Percentiles rank a stretch among this genome's conserved stretches.
These are phyloP conservation scores for Acacia confusa DNA, from an alignment of 306 rosid genomes.

Conservation along the genomic window DNA sequence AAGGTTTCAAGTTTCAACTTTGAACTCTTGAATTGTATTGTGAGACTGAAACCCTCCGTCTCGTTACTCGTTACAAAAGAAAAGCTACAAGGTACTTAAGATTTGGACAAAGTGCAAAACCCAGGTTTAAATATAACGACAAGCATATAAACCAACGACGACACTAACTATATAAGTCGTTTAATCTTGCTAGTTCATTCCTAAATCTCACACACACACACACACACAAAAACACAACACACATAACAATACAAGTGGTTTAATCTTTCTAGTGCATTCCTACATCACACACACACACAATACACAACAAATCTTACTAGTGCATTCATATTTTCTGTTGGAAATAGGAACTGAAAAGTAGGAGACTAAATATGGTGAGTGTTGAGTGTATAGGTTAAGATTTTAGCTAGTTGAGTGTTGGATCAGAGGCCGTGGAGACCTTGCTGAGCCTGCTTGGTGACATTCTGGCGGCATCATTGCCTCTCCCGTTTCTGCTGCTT, in stretches of 20 bases:
- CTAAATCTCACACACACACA: background rate
- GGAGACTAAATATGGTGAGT: background rate
- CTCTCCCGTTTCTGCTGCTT: conserved; percentile 35
- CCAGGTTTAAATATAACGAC: background rate
- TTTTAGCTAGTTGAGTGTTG: background rate
- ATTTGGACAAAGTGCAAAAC: background rate
- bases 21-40: background rate
- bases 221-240: no score
- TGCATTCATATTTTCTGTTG: background rate
- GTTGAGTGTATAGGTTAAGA: background rate
- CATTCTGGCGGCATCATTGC: conserved; percentile 27
- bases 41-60: background rate
- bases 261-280: background rate
- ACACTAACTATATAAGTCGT: background rate
- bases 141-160: background rate
- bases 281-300: background rate
- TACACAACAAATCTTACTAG: background rate
- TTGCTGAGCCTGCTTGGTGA: conserved; percentile 71
- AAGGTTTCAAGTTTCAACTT: background rate
- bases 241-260: background rate
- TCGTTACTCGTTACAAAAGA: background rate
- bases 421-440: conserved; percentile 43
- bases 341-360: background rate
- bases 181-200: background rate
- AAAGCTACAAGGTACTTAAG: background rate